These are phyloP conservation scores for Podosphaera fusca DNA, from an alignment of 2,329 filamentous ascomycete genomes.

Conservation along the genomic window DNA sequence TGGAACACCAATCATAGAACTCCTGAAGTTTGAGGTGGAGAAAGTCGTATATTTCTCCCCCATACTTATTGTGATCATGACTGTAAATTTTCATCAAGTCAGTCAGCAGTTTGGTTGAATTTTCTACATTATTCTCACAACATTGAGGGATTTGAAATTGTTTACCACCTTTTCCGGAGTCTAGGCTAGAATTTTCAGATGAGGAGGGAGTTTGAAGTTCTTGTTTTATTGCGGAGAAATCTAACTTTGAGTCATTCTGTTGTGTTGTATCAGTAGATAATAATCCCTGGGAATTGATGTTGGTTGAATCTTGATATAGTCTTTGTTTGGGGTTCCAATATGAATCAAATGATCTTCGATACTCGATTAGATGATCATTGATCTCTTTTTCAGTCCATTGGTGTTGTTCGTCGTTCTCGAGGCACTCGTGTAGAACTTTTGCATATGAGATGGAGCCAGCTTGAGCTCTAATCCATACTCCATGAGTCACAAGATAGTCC, in stretches of 20 bases:
- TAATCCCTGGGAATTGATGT: no score
- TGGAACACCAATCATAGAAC: not conserved
- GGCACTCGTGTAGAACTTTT: not conserved
- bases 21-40: not conserved
- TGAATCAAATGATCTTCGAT: not conserved
- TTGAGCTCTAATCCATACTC: not conserved
- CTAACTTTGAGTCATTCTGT: not conserved
- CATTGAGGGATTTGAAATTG: not conserved
- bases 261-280: no score
- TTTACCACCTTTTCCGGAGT: not conserved
- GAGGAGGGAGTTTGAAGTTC: not conserved
- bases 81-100: not conserved
- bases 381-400: not conserved
- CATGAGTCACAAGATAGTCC: not conserved
- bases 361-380: not conserved
- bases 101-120: not conserved
- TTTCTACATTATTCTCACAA: not conserved
- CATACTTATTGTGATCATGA: no score
- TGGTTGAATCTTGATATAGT: not conserved
- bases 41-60: no score
- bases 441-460: not conserved
- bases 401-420: no score
- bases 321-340: not conserved
- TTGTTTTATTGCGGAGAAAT: not conserved
- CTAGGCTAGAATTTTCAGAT: not conserved